phyloP scores from a whole-genome alignment of 352 stramenopile genomes.

The Nothophytophthora sp. region DNA sequence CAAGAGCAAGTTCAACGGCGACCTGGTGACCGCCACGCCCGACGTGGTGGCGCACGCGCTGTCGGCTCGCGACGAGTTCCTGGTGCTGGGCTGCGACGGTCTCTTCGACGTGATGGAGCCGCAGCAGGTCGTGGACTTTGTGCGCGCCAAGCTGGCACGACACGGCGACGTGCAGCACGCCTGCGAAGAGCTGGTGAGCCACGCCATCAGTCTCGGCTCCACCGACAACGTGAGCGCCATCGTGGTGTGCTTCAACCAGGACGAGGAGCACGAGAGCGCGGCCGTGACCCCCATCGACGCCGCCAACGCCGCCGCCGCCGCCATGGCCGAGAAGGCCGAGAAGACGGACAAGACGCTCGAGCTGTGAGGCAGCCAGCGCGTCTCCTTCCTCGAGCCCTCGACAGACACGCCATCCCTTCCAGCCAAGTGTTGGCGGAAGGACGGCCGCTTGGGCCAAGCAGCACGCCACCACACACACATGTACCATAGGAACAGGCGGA shows the following conservation, averaged over 20 bases:
- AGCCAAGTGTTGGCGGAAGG: too few species aligned
- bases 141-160: constrained; percentile 64
- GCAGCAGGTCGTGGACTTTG: constrained; percentile 84
- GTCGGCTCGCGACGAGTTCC: constrained; percentile 68
- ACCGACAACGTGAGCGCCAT: constrained; percentile 86
- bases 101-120: constrained; percentile 87
- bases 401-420: too few species aligned
- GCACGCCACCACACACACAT: constrained; percentile 34
- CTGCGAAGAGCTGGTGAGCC: constrained; percentile 80
- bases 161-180: constrained; percentile 78
- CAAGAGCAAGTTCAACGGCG: constrained; percentile 81
- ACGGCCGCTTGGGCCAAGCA: too few species aligned
- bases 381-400: background rate
- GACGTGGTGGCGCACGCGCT: constrained; percentile 65
- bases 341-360: too few species aligned
- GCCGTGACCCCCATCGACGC: constrained; percentile 38
- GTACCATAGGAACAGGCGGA: constrained; percentile 35
- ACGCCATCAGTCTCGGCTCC: constrained; percentile 79
- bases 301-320: constrained; percentile 25
- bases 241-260: constrained; percentile 79
- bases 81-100: constrained; percentile 82
- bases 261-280: constrained; percentile 31
- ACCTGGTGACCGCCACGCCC: constrained; percentile 72
- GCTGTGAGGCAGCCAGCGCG: constrained; percentile 8
- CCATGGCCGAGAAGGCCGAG: constrained; percentile 33